These are phyloP conservation scores for Toxoplasma gondii DNA, from an alignment of 169 alveolate genomes.

Conservation along the genomic window DNA sequence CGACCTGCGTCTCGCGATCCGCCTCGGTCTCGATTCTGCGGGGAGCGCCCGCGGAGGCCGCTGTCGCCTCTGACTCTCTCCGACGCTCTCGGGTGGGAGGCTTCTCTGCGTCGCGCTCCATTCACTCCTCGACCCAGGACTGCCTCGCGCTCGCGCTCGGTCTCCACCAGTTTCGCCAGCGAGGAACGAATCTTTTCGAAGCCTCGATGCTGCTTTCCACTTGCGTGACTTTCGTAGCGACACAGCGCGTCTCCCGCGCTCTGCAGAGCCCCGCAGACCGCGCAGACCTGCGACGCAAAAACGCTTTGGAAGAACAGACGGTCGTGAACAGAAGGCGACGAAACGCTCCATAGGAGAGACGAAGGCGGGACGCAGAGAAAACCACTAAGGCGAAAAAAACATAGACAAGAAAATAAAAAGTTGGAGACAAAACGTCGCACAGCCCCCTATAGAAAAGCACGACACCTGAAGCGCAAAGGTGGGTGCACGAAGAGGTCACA, in stretches of 20 bases:
- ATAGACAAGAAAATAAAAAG: no score
- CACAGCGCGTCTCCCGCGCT: slow-evolving; percentile 74
- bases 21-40: not conserved
- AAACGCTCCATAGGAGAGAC: no score
- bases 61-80: no score
- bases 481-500: no score
- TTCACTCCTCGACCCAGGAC: not conserved
- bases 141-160: slow-evolving; percentile 15
- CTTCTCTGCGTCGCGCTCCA: not conserved
- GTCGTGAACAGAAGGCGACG: not conserved
- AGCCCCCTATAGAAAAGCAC: no score
- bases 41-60: not conserved
- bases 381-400: no score
- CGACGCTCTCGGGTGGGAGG: no score
- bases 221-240: slow-evolving; percentile 75
- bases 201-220: slow-evolving; percentile 80
- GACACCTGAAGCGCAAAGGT: no score
- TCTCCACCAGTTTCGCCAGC: slow-evolving; percentile 57
- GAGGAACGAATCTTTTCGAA: slow-evolving; percentile 54
- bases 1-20: no score
- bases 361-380: no score
- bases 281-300: slow-evolving; percentile 72
- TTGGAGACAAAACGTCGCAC: no score
- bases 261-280: slow-evolving; percentile 80
- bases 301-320: not conserved